Evolutionary conservation across 371 early-diverging fungal genomes (phyloP), one percentile per base, ranked within the genome.

Genomic region (Circinella minor): DNA sequence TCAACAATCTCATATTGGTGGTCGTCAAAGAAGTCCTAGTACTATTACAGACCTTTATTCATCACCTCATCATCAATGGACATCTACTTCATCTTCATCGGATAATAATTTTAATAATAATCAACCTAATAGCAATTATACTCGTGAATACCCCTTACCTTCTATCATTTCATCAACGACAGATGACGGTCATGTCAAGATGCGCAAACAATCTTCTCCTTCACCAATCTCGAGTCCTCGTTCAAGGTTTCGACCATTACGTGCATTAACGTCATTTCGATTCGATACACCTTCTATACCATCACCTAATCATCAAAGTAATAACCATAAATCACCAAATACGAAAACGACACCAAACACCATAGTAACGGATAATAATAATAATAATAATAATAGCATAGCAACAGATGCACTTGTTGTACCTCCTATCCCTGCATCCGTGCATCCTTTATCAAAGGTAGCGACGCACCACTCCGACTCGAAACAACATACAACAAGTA

Each of bases 151-250:
- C 37, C 77, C 77, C 11, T 66, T 81, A 62, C 81, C 81, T 13
- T 63, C 71, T n/a, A 65, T 77, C 39, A 55, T 72, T 15, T 68
- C 71, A 6, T 67, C 72, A 37, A 51, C 55, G 65, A 5, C 57
- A 5, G 57, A 57, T 57, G 65, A 67, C 4, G 74, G 74, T 20
- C 77, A 77, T 11, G 74, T 81, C 65, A 81, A 81, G 51, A 55
- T 76, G 20, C 69, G 81, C 36, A 81, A 81, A 60, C 75, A 78
- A 20, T 81, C 81, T 13, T 74, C 81, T 20, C 81, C 81, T 60
- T 39, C 57, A 63, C 65, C 46, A 55, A 36, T 34, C 20, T 51
- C 59, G 47, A 57, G 46, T 14, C 36, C 15, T 36, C 60, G 64
- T 55, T 37, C 55, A 27, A 63, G 60, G 6, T 69, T 55, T 36